These are phyloP conservation scores for Paecilomyces dactylethromorphus DNA, from an alignment of 2,329 filamentous ascomycete genomes.

Conservation along the genomic window DNA sequence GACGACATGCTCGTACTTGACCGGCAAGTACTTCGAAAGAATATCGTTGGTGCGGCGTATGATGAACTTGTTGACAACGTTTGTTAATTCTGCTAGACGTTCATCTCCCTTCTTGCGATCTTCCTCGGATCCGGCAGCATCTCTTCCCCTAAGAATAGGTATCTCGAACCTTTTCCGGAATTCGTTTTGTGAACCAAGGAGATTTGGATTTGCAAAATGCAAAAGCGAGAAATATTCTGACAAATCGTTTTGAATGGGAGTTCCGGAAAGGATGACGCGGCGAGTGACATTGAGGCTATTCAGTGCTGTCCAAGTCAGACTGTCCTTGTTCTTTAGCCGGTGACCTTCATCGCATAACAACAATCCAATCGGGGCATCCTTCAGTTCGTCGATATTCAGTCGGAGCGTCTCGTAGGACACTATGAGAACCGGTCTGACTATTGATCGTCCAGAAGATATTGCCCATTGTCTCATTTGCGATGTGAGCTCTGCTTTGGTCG, in stretches of 20 bases:
- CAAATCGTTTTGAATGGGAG: conserved; percentile 96
- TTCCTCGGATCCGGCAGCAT: conserved; percentile 78
- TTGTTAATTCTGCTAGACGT: conserved; percentile 71
- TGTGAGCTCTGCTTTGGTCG: conserved; percentile 85
- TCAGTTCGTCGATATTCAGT: conserved; percentile 83
- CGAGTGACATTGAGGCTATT: conserved; percentile 85
- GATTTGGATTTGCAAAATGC: conserved; percentile 90
- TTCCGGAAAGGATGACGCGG: conserved; percentile 91
- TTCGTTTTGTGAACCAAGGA: conserved; percentile 80
- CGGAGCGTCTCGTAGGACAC: conserved; percentile 96
- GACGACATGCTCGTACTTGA: conserved; percentile 99
- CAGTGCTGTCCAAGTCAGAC: conserved; percentile 85
- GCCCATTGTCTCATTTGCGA: conserved; percentile 92
- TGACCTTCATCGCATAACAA: conserved; percentile 96
- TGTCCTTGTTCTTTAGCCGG: conserved; percentile 93
- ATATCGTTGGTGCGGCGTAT: conserved; percentile 98
- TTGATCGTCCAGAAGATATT: conserved; percentile 78
- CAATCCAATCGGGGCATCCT: conserved; percentile 81
- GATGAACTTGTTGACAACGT: conserved; percentile 94
- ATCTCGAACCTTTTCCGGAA: conserved; percentile 93
- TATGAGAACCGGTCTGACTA: conserved; percentile 89
- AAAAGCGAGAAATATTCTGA: conserved; percentile 95
- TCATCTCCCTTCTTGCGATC: conserved; percentile 80
- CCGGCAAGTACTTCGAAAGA: conserved; percentile 89
- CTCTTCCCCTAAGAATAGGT: conserved; percentile 83